Evolutionary conservation across 2,329 filamentous ascomycete genomes (phyloP).

Genomic region (Xylaria sp.): DNA sequence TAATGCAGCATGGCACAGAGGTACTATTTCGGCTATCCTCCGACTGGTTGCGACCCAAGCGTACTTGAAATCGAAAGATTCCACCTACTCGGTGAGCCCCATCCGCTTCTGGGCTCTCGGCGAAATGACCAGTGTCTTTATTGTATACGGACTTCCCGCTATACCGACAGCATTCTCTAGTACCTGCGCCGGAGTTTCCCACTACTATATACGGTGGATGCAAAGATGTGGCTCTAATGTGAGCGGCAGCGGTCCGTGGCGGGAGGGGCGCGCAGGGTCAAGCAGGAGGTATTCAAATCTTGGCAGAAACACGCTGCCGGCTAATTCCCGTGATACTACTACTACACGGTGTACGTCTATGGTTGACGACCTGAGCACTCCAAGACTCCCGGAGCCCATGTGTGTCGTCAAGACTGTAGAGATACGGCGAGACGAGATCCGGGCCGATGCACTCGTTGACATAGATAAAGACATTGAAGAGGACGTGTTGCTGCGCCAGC

Average conservation of each 20-base stretch:
- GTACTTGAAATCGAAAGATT: slow-evolving; percentile 22
- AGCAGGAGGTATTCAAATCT: slow-evolving; percentile 29
- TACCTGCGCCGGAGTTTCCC: neutral
- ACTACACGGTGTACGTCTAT: slow-evolving; percentile 24
- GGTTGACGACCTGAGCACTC: neutral
- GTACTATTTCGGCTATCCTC: slow-evolving; percentile 31
- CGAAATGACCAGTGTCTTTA: slow-evolving; percentile 27
- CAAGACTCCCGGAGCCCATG: neutral
- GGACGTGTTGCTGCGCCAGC: slow-evolving; percentile 31
- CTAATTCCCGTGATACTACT: slow-evolving; percentile 9
- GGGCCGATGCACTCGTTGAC: slow-evolving; percentile 12
- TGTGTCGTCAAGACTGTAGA: slow-evolving; percentile 28
- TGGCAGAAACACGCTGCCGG: slow-evolving; percentile 20
- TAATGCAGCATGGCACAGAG: slow-evolving; percentile 18
- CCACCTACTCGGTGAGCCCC: slow-evolving; percentile 21
- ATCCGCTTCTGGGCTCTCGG: slow-evolving; percentile 32
- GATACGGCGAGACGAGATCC: slow-evolving; percentile 27
- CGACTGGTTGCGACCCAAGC: slow-evolving; percentile 17
- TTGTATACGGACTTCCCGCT: slow-evolving; percentile 31
- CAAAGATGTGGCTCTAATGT: slow-evolving; percentile 1
- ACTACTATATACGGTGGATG: slow-evolving; percentile 14
- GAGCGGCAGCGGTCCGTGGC: slow-evolving; percentile 13
- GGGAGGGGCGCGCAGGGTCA: slow-evolving; percentile 7
- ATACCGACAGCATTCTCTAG: slow-evolving; percentile 19
- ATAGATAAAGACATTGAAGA: slow-evolving; percentile 28